Evolutionary conservation across 2,329 filamentous ascomycete genomes (phyloP).

Genomic region (Cadophora luteo-olivacea): DNA sequence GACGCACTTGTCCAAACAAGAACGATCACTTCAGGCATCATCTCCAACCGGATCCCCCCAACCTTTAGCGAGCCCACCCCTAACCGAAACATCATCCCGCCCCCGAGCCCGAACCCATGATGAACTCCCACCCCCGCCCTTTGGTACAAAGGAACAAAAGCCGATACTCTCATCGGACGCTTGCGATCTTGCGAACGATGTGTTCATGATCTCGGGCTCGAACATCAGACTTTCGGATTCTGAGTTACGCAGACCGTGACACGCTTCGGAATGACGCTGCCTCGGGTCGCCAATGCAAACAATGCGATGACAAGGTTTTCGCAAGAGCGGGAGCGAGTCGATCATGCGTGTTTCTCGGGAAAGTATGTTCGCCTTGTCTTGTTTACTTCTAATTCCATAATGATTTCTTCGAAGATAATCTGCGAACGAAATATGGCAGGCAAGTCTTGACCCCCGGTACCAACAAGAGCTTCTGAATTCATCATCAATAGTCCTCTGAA

Average conservation of each 20-base stretch:
- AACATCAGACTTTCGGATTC: background rate
- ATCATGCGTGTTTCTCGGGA: background rate
- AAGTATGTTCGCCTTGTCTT: background rate
- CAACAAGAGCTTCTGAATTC: background rate
- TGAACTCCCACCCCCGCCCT: no score
- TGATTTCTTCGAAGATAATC: no score
- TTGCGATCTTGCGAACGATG: background rate
- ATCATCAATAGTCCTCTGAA: no score
- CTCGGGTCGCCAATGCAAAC: background rate
- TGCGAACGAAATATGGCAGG: background rate
- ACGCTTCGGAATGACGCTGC: background rate
- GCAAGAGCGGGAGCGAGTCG: background rate
- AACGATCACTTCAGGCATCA: background rate
- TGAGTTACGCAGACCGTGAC: background rate
- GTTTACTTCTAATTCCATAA: no score
- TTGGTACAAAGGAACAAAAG: background rate
- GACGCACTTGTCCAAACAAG: background rate
- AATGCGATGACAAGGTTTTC: background rate
- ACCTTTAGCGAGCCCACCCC: background rate
- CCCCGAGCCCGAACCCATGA: background rate
- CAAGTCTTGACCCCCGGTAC: background rate
- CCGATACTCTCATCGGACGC: background rate
- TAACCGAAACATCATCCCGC: background rate
- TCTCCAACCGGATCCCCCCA: background rate
- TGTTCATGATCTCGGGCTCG: slow-evolving; percentile 1